Percentiles rank a stretch among this genome's conserved stretches.
These are phyloP conservation scores for Leccinum pachyderme DNA, from an alignment of 1,284 basidiomycete genomes.

Conservation along the genomic window DNA sequence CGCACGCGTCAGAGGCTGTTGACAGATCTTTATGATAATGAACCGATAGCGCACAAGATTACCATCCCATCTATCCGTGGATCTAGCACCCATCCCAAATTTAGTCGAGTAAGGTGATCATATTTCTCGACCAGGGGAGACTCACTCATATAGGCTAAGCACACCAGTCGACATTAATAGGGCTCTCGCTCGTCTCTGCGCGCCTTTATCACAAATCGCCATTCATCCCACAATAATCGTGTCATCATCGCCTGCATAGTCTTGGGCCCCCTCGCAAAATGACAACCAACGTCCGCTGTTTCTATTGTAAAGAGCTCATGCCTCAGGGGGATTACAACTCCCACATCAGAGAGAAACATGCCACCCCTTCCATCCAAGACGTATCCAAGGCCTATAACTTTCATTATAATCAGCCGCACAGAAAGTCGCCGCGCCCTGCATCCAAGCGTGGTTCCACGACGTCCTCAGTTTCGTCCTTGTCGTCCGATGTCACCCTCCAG, in stretches of 20 bases:
- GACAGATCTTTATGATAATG: background rate
- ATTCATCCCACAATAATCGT: background rate
- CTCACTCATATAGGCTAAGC: background rate
- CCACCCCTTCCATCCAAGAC: constrained; percentile 7
- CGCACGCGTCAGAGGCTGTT: background rate
- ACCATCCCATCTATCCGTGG: background rate
- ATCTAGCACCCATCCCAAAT: background rate
- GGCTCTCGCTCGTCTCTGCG: background rate
- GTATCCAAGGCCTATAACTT: constrained; percentile 3
- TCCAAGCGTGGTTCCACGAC: background rate
- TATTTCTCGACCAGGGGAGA: background rate
- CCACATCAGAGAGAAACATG: constrained; percentile 16
- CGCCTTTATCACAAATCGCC: background rate
- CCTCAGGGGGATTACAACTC: constrained; percentile 4
- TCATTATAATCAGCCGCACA: constrained; percentile 1
- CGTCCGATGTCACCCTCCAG: constrained; percentile 1
- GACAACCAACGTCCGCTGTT: constrained; percentile 11
- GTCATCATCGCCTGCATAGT: background rate
- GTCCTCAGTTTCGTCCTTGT: background rate
- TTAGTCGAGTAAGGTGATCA: background rate
- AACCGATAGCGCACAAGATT: background rate
- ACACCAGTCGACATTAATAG: background rate
- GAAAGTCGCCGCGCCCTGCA: background rate
- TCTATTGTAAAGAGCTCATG: constrained; percentile 14
- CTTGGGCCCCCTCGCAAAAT: background rate